Base-by-base conservation (phyloP, 2,329 filamentous ascomycete species). In the Trichoderma brevicompactum region DNA sequence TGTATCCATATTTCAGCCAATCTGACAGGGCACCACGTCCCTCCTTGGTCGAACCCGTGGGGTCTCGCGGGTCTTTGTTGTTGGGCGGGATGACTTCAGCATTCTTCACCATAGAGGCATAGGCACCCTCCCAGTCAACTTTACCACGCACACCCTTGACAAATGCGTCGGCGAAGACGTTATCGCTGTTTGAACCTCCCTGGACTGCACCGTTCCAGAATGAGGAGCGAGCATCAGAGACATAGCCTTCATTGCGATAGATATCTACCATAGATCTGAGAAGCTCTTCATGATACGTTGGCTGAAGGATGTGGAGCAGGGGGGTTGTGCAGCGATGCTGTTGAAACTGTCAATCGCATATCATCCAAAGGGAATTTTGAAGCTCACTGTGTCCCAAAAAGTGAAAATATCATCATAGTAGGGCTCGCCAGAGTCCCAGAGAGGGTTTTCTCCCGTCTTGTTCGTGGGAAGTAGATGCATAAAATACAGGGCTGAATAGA, bases 361-460 rank as follows among this genome's bases (percentile, higher is more conserved):
- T 15, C 13, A 2, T 28, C 15, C 9, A n/a, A 6, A 13, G 23
- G 15, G 8, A 7, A 8, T n/a, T 40, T 8, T 5, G n/a, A n/a
- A 17, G 60, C 70, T 59, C 62, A 74, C 70, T 32, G 72, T 76
- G 66, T 86, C 84, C 89, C 89, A 92, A 23, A 89, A 82, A 0
- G 89, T 91, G 71, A 90, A 91, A 15, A 89, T 85, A 66, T 92
- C 89, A 66, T 90, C 86, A 70, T 89, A 92, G 71, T 90, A 91
- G 1, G 89, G 89, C 73, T 92, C 89, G 0, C 72, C 70, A 1
- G 86, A 88, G 1, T 77, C 73, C 89, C 89, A 92, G 0, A 81
- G 75, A 0, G 89, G 88, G 66, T 91, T 92, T 72, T 92, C 89
- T 0, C 87, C 88, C 0, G 88, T 91, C 67, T 87, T 85, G 72